Evolutionary conservation across 371 early-diverging fungal species (phyloP).

Genomic region (Mucor piriformis): DNA sequence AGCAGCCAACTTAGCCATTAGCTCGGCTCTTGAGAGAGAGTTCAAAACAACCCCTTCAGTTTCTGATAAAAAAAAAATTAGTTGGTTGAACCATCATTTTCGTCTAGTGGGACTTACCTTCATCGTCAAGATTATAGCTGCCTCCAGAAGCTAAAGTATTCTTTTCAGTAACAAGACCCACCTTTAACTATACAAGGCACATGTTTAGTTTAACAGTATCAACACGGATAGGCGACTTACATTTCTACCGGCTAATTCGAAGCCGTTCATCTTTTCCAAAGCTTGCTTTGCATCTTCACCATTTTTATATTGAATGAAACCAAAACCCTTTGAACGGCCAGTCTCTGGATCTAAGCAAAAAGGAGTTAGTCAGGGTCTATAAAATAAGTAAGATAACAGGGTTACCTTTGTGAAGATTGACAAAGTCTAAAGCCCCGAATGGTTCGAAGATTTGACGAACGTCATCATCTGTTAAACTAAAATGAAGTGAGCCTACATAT

Average conservation of each 20-base stretch:
- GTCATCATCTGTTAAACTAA: conserved; percentile 83
- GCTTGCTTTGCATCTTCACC: conserved; percentile 83
- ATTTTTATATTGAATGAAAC: conserved; percentile 81
- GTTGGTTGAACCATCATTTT: not conserved
- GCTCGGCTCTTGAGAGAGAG: conserved; percentile 76
- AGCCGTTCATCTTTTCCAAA: conserved; percentile 85
- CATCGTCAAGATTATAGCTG: conserved; percentile 57
- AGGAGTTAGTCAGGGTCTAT: not conserved
- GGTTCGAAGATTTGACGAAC: conserved; percentile 83
- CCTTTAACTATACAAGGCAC: conserved; percentile 72
- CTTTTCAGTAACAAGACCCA: conserved; percentile 80
- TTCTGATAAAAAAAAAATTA: conserved; percentile 40
- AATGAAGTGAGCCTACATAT: conserved; percentile 83
- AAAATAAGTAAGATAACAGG: too few relatives aligned
- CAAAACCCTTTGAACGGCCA: conserved; percentile 86
- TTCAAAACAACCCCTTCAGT: conserved; percentile 72
- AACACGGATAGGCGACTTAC: not conserved
- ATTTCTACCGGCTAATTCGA: conserved; percentile 61
- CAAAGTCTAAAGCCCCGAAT: conserved; percentile 86
- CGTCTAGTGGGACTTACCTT: conserved; percentile 36
- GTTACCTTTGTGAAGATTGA: conserved; percentile 75
- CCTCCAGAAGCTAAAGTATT: conserved; percentile 26
- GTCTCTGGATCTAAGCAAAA: conserved; percentile 66
- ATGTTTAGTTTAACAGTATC: not conserved
- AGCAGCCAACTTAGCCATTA: conserved; percentile 87